Evolutionary conservation across 495 filamentous ascomycete genomes (phyloP).

Genomic region (Hyaloscypha variabilis): DNA sequence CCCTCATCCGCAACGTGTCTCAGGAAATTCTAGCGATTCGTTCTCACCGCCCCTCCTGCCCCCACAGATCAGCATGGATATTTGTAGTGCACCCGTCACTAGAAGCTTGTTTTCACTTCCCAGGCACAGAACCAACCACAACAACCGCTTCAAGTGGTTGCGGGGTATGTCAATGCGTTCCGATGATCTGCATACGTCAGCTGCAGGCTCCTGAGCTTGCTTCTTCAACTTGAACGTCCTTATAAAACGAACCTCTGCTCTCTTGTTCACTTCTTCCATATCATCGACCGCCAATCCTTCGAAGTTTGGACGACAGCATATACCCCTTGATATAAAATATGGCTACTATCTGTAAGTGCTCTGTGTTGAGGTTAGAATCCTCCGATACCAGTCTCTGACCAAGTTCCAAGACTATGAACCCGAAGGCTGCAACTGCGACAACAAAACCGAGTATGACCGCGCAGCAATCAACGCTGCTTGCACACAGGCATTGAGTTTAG

Average conservation of each 20-base stretch:
- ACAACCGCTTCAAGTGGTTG: neutral
- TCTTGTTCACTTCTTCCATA: neutral
- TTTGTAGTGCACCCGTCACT: neutral
- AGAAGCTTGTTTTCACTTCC: conserved; percentile 11
- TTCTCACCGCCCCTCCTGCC: neutral
- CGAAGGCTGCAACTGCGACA: conserved; percentile 28
- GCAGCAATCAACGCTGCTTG: conserved; percentile 26
- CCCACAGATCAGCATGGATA: neutral
- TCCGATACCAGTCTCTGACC: neutral
- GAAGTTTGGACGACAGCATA: neutral
- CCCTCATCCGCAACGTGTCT: neutral
- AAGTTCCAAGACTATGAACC: conserved; percentile 22
- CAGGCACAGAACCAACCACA: conserved; percentile 4
- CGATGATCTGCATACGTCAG: conserved; percentile 7
- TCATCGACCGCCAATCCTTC: neutral
- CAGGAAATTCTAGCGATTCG: neutral
- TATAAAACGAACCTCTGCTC: neutral
- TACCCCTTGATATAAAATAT: neutral
- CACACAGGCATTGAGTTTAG: conserved; percentile 27
- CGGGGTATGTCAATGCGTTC: conserved; percentile 3
- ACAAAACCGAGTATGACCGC: conserved; percentile 23
- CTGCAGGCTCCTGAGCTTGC: neutral
- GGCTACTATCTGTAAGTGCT: conserved; percentile 14
- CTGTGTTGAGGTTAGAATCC: neutral
- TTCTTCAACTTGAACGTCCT: neutral